phyloP scores from a whole-genome alignment of 306 rosid species.

The Cyamopsis tetragonoloba region DNA sequence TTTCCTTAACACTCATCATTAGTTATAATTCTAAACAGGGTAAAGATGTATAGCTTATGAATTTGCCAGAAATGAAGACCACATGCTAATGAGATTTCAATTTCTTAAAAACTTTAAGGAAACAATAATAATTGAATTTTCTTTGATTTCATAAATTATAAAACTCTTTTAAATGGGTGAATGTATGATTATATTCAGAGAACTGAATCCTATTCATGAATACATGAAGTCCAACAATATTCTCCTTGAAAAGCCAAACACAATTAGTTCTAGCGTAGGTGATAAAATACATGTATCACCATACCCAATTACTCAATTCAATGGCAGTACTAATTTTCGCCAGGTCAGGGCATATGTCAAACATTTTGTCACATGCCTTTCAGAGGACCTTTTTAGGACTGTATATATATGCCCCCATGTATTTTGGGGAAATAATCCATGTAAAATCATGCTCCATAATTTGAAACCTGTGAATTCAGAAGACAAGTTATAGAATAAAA shows the following conservation, averaged over 20 bases:
- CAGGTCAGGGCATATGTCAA: conserved; percentile 1
- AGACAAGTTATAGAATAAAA: conserved; percentile 2
- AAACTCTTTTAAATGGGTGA: background rate
- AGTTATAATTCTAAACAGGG: conserved; percentile 1
- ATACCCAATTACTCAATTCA: background rate
- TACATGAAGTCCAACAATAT: background rate
- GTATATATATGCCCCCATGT: background rate
- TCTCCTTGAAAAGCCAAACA: conserved; percentile 14
- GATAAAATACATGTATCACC: background rate
- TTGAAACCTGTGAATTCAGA: conserved; percentile 1
- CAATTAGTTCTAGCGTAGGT: conserved; percentile 1
- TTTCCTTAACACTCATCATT: background rate
- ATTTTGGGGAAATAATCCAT: conserved; percentile 11
- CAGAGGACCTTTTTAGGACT: background rate
- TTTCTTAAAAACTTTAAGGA: conserved; percentile 6
- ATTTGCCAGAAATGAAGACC: conserved; percentile 4
- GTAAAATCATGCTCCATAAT: background rate
- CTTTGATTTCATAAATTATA: background rate
- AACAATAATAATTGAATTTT: background rate
- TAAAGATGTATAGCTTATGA: background rate
- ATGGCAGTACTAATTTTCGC: background rate
- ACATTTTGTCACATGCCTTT: background rate
- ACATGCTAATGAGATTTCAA: background rate
- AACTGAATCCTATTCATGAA: background rate
- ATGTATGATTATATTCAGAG: background rate